Conservation (phyloP, 306 rosid species). For the Vigna angularis region DNA sequence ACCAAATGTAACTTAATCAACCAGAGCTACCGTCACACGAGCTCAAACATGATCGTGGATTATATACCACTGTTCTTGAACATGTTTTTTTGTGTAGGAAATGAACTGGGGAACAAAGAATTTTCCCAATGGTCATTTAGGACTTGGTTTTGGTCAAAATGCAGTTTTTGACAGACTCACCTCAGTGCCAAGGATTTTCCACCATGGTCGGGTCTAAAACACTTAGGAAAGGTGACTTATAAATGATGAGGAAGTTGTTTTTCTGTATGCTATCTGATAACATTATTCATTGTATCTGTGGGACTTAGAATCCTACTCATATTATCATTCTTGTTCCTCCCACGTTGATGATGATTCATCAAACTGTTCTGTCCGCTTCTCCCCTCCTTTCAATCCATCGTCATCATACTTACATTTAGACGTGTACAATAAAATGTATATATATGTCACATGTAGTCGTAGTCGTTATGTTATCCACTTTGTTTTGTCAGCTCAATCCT, state of each 20-base stretch:
- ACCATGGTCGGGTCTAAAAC: conserved; percentile 21
- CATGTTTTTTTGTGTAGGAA: conserved; percentile 32
- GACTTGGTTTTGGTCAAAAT: conserved; percentile 34
- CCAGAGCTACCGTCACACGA: conserved; percentile 42
- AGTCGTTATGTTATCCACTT: neutral
- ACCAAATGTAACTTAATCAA: conserved; percentile 29
- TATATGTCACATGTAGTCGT: neutral
- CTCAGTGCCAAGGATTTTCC: conserved; percentile 40
- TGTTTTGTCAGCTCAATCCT: neutral
- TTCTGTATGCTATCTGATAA: conserved; percentile 37
- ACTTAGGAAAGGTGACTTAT: conserved; percentile 42
- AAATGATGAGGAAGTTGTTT: conserved; percentile 37
- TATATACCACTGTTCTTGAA: conserved; percentile 44
- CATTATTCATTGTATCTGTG: conserved; percentile 39
- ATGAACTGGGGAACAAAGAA: conserved; percentile 43
- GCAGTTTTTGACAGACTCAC: conserved; percentile 38
- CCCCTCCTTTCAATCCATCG: conserved; percentile 18
- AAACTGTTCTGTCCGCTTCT: neutral
- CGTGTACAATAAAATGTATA: neutral
- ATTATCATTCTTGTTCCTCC: conserved; percentile 14
- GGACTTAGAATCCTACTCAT: conserved; percentile 31
- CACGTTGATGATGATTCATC: conserved; percentile 19
- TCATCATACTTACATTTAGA: neutral
- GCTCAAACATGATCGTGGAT: conserved; percentile 40
- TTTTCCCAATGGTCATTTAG: conserved; percentile 29